Base-by-base conservation (phyloP, 306 rosid genomes). In the Begonia masoniana region DNA sequence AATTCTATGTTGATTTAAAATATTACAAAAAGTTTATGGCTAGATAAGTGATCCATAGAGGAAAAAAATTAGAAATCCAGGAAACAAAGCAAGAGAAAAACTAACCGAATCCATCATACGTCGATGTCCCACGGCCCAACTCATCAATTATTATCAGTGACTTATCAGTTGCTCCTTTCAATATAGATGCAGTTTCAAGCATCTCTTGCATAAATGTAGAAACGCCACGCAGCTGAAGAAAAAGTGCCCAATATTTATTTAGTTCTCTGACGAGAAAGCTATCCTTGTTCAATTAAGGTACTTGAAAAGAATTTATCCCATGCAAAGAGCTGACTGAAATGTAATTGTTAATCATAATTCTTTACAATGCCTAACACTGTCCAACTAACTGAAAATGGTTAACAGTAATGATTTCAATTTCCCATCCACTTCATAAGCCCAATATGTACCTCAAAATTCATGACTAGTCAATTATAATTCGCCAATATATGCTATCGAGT, bases 121-220 rank as follows among this genome's bases (percentile, higher is more conserved):
- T 86, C 59, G 99, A 86, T 68, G 99, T 91, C 61, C 99, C 99
- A 51, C 96, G 94, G 50, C 99, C 99, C 77, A 91, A 74, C 72
- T 91, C 99, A 39, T 86, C 99, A 21, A 91, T 86, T 79, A 91
- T 86, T 71, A 91, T 81, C 79, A 91, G 68, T 45, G 99, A 86
- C 80, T 77, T 91, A 68, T 75, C 80, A 4, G 94, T 83, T 57
- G 96, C 88, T 59, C 99, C 99, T 77, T 79, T 91, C 76, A 91
- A 64, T 69, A 91, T 86, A 19, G 96, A 91, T 63, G 99, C 80
- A 62, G 96, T 91, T 78, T 91, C 99, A 23, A 91, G 99, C 99
- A 91, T 91, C 79, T 91, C 99, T 86, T 83, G 96, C 99, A 91
- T 91, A 53, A 86, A 91, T 55, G 99, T 91, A 58, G 99, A 91